Base-by-base conservation (phyloP, 371 early-diverging fungal genomes). In the Apophysomyces trapeziformis region DNA sequence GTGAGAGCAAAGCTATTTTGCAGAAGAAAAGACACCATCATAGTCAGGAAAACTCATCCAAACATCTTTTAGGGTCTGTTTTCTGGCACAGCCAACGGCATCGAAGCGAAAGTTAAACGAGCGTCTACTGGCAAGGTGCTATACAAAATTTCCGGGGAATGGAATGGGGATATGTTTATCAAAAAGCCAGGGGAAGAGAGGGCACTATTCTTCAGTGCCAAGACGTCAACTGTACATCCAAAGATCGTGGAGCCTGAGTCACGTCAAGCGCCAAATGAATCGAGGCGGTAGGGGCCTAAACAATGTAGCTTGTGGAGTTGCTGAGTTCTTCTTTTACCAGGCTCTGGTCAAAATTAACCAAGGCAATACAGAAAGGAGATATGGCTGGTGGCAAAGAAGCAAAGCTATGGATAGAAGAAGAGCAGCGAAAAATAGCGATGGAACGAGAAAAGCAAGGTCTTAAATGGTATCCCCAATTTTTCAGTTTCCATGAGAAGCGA, bases 91-190 rank as follows among this genome's bases (percentile, higher is more conserved):
- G 93, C 93, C 75, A 95, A 96, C 74, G 83, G 90, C 39, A 86
- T 97, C 13, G 70, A 77, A 12, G 98, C 95, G 63, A 93, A 92
- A 69, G 93, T 98, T 70, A 93, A 90, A 63, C 79, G 87, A 43
- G 89, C 83, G 26, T 87, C 92, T 32, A 90, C 93, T 8, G 88
- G 87, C 41, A 92, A 96, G 67, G 76, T 84, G 0, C 71, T 98
- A 18, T 92, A 89, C 65, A 92, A 93, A 12, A 84, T 98, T 58
- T 76, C 82, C 11, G 98, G 98, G 26, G 93, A 92, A 66, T 98
- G 98, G 98, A 86, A 93, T 12, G 90, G 90, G 8, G 84, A 82
- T 44, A 82, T 93, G 26, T 87, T 85, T 58, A 90, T 94, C 54
- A 81, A 79, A 50, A 60, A 43, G 7, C 68, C 61, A 43, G 65